Evolutionary conservation across 1,284 basidiomycete species (phyloP), one percentile per base, ranked within the genome.

Genomic region (Coniferiporia weirii): DNA sequence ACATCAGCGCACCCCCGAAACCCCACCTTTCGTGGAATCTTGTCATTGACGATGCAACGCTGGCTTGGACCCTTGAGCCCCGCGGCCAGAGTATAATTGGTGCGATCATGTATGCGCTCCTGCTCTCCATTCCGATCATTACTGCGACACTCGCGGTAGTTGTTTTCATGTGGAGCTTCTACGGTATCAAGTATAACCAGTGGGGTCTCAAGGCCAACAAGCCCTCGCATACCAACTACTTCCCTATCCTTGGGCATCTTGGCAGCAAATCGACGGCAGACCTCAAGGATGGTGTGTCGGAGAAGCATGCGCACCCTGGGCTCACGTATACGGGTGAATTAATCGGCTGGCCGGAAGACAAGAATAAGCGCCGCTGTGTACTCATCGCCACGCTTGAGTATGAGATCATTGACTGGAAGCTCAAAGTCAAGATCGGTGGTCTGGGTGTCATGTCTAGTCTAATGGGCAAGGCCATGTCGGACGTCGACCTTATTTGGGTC

Each of bases 391-490:
- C 93, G 0, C 80, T 96, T 60, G 93, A 96, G 73, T 96, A 96
- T 72, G 93, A 96, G 72, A 91, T 96, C 68, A 86, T 95, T 67
- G 93, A 95, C 70, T 96, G 93, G 93, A 95, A 95, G 75, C 73
- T 95, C 62, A 95, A 95, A 75, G 93, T 96, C 78, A 95, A 95
- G 79, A 95, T 95, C 65, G 93, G 93, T 76, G 93, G 93, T 75
- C 80, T 96, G 32, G 93, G 93, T 81, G 93, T 95, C 77, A 95
- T 96, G 93, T 95, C 93, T 4, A 88, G 87, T 72, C 78, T 96
- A 50, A 96, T 96, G 93, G 93, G 93, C 66, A 95, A 95, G 73
- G 92, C 93, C 4, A 96, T 96, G 93, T 91, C 88, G 53, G 93
- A 96, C 69, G 93, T 95, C 57, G 93, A 96, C 70, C 77, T 96